A percentile compares a stretch with the other conserved stretches of the same genome.
Evolutionary conservation across 1,284 basidiomycete species (phyloP).

Genomic region (Singerocomus inundabilis): DNA sequence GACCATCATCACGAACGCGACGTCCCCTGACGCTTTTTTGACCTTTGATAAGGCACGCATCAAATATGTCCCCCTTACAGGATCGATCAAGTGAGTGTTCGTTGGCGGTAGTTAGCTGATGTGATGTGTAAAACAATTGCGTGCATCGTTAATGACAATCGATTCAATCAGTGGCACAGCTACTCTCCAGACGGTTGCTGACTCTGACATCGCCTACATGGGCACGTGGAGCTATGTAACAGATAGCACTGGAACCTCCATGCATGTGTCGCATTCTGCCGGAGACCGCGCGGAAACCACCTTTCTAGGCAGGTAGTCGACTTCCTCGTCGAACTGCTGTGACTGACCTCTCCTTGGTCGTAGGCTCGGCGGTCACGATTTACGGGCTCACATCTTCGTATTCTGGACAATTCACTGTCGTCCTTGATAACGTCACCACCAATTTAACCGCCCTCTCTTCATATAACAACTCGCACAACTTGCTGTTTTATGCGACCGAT

Average conservation of each 20-base stretch:
- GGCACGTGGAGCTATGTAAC: conserved; percentile 50
- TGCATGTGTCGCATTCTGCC: conserved; percentile 46
- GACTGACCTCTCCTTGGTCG: conserved; percentile 5
- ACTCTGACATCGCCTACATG: conserved; percentile 43
- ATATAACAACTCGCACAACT: conserved; percentile 47
- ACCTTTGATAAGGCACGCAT: conserved; percentile 51
- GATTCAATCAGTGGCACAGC: conserved; percentile 37
- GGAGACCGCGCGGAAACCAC: conserved; percentile 45
- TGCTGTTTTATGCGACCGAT: conserved; percentile 62
- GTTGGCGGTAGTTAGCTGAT: conserved; percentile 9
- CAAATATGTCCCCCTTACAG: conserved; percentile 35
- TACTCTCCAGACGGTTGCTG: conserved; percentile 37
- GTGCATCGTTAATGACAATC: conserved; percentile 23
- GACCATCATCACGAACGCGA: conserved; percentile 36
- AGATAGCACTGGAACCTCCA: conserved; percentile 26
- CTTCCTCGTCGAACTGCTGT: conserved; percentile 15
- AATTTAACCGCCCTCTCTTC: conserved; percentile 40
- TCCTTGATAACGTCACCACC: conserved; percentile 49
- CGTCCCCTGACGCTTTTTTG: conserved; percentile 40
- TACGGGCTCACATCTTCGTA: conserved; percentile 53
- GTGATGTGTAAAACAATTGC: not conserved
- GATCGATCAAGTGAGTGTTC: conserved; percentile 31
- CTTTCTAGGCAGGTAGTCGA: conserved; percentile 46
- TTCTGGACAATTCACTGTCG: conserved; percentile 58
- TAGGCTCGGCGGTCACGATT: conserved; percentile 59